Percentiles rank a stretch among this genome's conserved stretches.
Conservation (phyloP, 1,139 yeast genomes). For the Arxiozyma heterogenica region DNA sequence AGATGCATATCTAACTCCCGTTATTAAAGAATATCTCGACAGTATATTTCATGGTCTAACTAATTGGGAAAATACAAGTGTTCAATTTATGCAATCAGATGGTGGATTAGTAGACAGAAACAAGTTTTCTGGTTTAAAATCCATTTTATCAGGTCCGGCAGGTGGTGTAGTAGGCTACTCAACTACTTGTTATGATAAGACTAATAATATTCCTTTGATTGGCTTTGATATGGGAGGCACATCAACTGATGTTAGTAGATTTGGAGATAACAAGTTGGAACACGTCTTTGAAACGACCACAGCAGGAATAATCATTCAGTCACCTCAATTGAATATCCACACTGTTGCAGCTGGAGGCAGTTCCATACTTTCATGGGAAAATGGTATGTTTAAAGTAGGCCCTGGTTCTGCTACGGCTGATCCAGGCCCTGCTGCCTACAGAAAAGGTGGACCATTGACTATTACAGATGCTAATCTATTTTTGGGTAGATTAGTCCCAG, state of each 20-base stretch:
- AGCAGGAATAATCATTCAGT: conserved; percentile 48
- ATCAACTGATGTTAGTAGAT: conserved; percentile 49
- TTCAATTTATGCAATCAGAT: conserved; percentile 53
- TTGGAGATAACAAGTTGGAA: conserved; percentile 38
- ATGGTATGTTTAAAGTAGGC: conserved; percentile 49
- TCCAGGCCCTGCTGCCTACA: conserved; percentile 54
- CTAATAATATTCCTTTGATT: conserved; percentile 38
- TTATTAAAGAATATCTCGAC: conserved; percentile 49
- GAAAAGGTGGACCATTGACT: conserved; percentile 51
- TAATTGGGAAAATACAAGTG: conserved; percentile 36
- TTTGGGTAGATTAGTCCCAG: conserved; percentile 46
- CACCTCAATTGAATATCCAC: conserved; percentile 50
- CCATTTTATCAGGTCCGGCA: conserved; percentile 53
- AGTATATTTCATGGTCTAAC: conserved; percentile 54
- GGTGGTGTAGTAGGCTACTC: conserved; percentile 56
- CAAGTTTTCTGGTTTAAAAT: conserved; percentile 44
- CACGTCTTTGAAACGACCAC: conserved; percentile 49
- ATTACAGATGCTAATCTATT: conserved; percentile 51
- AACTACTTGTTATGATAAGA: conserved; percentile 40
- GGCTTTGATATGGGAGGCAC: conserved; percentile 62
- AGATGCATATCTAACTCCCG: conserved; percentile 73
- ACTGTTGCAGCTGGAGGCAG: conserved; percentile 62
- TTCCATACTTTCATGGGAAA: conserved; percentile 42
- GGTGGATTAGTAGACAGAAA: conserved; percentile 47
- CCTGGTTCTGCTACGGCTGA: conserved; percentile 56